Conservation (phyloP, 163 green algal genomes). For the Scenedesmus sp. region DNA sequence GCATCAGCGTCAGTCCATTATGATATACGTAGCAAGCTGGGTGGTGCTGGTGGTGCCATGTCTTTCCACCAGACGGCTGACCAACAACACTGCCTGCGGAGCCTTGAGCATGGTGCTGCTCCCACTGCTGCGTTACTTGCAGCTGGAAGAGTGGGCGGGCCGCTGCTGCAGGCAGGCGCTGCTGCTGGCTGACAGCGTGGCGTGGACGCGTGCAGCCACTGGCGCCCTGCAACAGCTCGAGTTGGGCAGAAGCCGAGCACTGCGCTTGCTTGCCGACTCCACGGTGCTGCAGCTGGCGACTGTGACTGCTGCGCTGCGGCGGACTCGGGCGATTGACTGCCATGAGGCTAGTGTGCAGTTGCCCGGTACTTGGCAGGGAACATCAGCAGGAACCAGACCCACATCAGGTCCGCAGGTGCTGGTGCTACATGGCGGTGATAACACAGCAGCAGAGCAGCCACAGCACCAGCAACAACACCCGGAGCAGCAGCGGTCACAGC, state of each 20-base stretch:
- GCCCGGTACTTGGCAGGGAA: background rate
- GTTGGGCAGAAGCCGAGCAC: background rate
- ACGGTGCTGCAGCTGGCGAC: conserved; percentile 24
- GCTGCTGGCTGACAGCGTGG: conserved; percentile 26
- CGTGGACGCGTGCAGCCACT: conserved; percentile 36
- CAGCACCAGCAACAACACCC: background rate
- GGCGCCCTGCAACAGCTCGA: conserved; percentile 14
- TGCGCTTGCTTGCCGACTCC: background rate
- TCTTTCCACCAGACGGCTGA: too few relatives aligned
- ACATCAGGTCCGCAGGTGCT: background rate
- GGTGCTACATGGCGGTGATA: background rate
- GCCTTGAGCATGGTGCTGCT: background rate
- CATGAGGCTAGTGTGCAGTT: background rate
- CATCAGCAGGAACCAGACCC: background rate
- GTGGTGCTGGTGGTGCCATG: too few relatives aligned
- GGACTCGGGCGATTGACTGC: background rate
- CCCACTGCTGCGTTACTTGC: background rate
- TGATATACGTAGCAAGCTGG: too few relatives aligned
- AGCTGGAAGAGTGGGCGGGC: conserved; percentile 38
- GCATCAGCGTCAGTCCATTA: too few relatives aligned
- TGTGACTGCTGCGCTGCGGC: conserved; percentile 12
- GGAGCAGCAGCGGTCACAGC: background rate
- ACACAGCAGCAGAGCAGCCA: background rate
- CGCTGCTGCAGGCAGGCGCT: conserved; percentile 26
- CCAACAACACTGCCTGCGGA: too few relatives aligned